Conservation (phyloP, 1,284 basidiomycete species). For the Athelia psychrophila region DNA sequence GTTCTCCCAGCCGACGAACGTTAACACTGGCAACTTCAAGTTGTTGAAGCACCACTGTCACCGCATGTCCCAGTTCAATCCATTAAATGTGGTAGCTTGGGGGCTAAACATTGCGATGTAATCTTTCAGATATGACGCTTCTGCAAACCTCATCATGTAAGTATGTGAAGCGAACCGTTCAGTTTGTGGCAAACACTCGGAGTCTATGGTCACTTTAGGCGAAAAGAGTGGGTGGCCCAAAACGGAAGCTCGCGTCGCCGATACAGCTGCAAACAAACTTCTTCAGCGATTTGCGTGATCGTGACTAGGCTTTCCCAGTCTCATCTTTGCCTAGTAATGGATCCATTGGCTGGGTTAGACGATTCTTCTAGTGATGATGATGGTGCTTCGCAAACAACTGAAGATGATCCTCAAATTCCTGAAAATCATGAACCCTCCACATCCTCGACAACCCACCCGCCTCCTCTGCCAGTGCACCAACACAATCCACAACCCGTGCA, state of each 20-base stretch:
- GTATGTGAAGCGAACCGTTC: too few species aligned
- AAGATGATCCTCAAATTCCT: slow-evolving; percentile 76
- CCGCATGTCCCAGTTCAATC: too few species aligned
- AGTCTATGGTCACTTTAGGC: not conserved
- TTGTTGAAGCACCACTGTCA: too few species aligned
- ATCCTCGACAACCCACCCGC: slow-evolving; percentile 20
- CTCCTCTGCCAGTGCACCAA: slow-evolving; percentile 27
- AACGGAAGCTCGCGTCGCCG: not conserved
- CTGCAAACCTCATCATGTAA: too few species aligned
- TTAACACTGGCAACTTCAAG: too few species aligned
- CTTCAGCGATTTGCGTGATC: not conserved
- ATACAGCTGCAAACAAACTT: not conserved
- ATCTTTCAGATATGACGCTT: too few species aligned
- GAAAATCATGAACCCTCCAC: slow-evolving; percentile 43
- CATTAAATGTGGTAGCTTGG: too few species aligned
- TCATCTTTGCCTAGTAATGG: slow-evolving; percentile 13
- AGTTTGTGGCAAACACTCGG: too few species aligned
- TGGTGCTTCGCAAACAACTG: slow-evolving; percentile 75
- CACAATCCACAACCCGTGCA: slow-evolving; percentile 1
- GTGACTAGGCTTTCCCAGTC: not conserved
- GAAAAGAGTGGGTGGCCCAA: not conserved
- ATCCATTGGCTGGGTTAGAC: slow-evolving; percentile 43
- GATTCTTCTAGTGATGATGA: slow-evolving; percentile 78
- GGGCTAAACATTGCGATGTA: too few species aligned
- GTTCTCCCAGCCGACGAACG: too few species aligned